A percentile compares a stretch with the other conserved stretches of the same genome.
Evolutionary conservation across 1,284 basidiomycete species (phyloP).

Genomic region (Boletus semigastroideus): DNA sequence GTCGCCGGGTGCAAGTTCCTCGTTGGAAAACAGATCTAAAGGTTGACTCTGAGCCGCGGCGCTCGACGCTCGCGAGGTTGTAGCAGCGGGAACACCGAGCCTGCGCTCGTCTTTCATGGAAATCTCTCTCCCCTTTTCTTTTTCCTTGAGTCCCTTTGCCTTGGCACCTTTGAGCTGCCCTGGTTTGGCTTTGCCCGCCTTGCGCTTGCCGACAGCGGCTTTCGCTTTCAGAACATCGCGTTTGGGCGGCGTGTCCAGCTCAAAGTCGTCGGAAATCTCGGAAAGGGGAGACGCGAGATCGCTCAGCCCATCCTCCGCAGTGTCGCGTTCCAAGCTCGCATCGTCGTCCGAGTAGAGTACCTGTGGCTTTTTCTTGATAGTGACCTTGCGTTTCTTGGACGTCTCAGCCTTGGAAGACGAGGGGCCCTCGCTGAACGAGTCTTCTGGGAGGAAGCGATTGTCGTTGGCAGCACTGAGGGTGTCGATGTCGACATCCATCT

Average conservation of each 20-base stretch:
- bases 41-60: conserved; percentile 29
- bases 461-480: conserved; percentile 11
- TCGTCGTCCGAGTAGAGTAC: conserved; percentile 30
- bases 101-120: conserved; percentile 43
- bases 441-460: conserved; percentile 24
- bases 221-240: conserved; percentile 29
- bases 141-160: conserved; percentile 27
- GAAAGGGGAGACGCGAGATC: conserved; percentile 14
- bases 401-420: neutral
- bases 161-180: conserved; percentile 22
- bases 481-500: conserved; percentile 29
- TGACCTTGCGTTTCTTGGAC: conserved; percentile 13
- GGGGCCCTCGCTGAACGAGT: neutral
- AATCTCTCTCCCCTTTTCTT: conserved; percentile 35
- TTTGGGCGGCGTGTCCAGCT: conserved; percentile 30
- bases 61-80: conserved; percentile 29
- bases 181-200: conserved; percentile 13
- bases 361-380: conserved; percentile 17
- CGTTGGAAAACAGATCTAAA: conserved; percentile 29
- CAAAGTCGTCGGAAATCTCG: conserved; percentile 30
- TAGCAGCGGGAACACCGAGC: conserved; percentile 10
- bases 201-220: conserved; percentile 27
- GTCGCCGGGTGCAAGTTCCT: conserved; percentile 19
- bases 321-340: conserved; percentile 23
- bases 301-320: conserved; percentile 19